Conservation (phyloP, 2,329 filamentous ascomycete species). For the Verruconis gallopava region DNA sequence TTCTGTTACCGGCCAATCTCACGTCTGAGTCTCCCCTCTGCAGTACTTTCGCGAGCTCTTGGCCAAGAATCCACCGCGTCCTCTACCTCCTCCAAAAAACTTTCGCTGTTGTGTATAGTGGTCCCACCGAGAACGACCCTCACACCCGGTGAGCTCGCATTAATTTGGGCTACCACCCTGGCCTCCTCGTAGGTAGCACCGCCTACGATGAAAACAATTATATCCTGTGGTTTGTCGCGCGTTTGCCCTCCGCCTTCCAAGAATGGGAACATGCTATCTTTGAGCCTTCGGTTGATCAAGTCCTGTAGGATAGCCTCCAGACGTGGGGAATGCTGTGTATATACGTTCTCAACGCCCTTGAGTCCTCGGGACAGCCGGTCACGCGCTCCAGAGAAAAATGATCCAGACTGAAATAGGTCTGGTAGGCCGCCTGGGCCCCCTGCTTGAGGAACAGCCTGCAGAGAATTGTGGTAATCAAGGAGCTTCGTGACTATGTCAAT, state of each 20-base stretch:
- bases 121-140: conserved; percentile 85
- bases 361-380: conserved; percentile 76
- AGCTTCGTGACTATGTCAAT: conserved; percentile 73
- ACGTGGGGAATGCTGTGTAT: conserved; percentile 89
- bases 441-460: conserved; percentile 54
- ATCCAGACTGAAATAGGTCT: conserved; percentile 77
- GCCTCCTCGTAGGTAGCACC: conserved; percentile 94
- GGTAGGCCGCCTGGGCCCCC: conserved; percentile 57
- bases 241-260: conserved; percentile 78
- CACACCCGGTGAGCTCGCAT: conserved; percentile 78
- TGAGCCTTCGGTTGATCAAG: conserved; percentile 79
- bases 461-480: conserved; percentile 71
- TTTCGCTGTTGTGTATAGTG: conserved; percentile 71
- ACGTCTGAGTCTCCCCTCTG: conserved; percentile 48
- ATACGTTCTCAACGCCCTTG: conserved; percentile 97
- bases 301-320: conserved; percentile 82
- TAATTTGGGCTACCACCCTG: conserved; percentile 89
- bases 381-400: conserved; percentile 79
- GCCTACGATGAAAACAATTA: conserved; percentile 87
- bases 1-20: conserved; percentile 41
- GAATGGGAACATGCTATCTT: conserved; percentile 83
- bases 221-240: conserved; percentile 90
- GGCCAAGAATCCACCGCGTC: conserved; percentile 83
- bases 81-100: conserved; percentile 83
- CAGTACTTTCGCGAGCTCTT: conserved; percentile 47